phyloP scores from a whole-genome alignment of 2,329 filamentous ascomycete genomes.

The Venturia asperata region DNA sequence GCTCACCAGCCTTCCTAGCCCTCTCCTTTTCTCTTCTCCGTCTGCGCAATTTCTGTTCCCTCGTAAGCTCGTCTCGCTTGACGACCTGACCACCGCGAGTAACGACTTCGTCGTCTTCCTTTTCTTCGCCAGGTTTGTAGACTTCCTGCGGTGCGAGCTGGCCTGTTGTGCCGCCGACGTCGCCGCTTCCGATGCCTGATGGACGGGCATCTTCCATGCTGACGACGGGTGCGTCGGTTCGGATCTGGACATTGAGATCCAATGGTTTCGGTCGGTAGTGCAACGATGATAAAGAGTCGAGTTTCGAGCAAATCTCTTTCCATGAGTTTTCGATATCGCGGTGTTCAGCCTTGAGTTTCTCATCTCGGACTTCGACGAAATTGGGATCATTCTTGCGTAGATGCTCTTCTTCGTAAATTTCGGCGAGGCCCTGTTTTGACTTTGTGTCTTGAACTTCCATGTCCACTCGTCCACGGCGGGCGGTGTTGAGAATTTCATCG shows the following conservation, averaged over 20 bases:
- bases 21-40: constrained; percentile 81
- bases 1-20: constrained; percentile 59
- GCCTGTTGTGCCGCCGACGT: constrained; percentile 55
- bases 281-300: constrained; percentile 87
- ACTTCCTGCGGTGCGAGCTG: constrained; percentile 91
- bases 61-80: constrained; percentile 75
- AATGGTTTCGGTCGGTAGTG: constrained; percentile 89
- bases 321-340: constrained; percentile 75
- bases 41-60: constrained; percentile 73
- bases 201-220: constrained; percentile 94
- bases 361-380: constrained; percentile 74
- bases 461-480: constrained; percentile 56
- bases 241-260: constrained; percentile 73
- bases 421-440: constrained; percentile 76
- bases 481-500: constrained; percentile 57
- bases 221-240: constrained; percentile 85
- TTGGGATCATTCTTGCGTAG: constrained; percentile 68
- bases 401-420: constrained; percentile 92
- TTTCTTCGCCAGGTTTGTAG: constrained; percentile 70
- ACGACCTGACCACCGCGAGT: constrained; percentile 71
- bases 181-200: constrained; percentile 58
- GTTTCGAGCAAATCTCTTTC: constrained; percentile 69
- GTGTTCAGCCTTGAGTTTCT: constrained; percentile 76
- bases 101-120: constrained; percentile 63
- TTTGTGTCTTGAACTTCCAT: constrained; percentile 83